phyloP scores from a whole-genome alignment of 1,139 yeast species.

The Geotrichum fermentans region DNA sequence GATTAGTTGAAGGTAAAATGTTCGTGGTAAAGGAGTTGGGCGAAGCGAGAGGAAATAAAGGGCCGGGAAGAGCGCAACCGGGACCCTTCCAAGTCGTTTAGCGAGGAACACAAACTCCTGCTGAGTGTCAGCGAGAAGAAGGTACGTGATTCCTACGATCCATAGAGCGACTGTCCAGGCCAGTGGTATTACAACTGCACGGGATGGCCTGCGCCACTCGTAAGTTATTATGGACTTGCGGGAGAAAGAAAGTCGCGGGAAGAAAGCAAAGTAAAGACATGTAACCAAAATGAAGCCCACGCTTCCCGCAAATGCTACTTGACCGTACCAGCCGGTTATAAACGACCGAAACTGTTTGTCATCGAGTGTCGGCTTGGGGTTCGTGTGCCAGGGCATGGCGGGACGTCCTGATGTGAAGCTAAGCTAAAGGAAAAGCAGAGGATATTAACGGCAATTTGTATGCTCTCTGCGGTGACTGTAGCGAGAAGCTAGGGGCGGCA shows the following conservation, averaged over 20 bases:
- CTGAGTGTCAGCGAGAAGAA: constrained; percentile 29
- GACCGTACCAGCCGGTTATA: background rate
- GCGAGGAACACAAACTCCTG: constrained; percentile 59
- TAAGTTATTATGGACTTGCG: background rate
- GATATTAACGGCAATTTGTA: too few relatives aligned
- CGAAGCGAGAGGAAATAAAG: constrained; percentile 63
- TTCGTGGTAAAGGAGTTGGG: constrained; percentile 72
- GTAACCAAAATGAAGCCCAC: background rate
- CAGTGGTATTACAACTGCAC: constrained; percentile 7
- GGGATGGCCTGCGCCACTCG: constrained; percentile 1
- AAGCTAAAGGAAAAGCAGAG: too few relatives aligned
- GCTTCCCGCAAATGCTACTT: background rate
- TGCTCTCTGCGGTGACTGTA: too few relatives aligned
- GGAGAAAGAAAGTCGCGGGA: background rate
- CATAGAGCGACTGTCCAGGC: constrained; percentile 24
- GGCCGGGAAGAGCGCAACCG: constrained; percentile 72
- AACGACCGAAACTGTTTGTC: background rate
- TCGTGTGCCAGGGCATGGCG: background rate
- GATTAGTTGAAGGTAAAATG: constrained; percentile 62
- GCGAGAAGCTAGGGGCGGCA: too few relatives aligned
- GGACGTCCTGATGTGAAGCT: too few relatives aligned
- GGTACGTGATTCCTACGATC: constrained; percentile 24
- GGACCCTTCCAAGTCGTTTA: constrained; percentile 71
- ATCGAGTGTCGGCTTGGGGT: background rate
- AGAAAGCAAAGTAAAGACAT: background rate